Conservation (phyloP, 495 filamentous ascomycete species). For the Penicillium alfredii region DNA sequence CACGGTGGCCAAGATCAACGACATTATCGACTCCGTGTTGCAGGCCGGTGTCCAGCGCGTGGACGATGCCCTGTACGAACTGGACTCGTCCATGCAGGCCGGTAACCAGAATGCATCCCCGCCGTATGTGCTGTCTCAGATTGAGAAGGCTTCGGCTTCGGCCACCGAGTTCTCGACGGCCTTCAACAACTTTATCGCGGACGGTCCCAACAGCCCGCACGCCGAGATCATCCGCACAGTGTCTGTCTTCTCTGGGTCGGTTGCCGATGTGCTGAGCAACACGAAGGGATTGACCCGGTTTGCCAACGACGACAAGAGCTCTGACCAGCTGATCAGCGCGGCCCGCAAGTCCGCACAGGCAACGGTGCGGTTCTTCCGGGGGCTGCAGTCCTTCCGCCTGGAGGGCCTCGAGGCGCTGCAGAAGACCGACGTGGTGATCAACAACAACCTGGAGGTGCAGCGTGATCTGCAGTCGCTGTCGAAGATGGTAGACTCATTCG, state of each 20-base stretch:
- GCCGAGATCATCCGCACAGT: conserved; percentile 89
- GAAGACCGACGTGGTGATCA: conserved; percentile 93
- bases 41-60: conserved; percentile 91
- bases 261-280: conserved; percentile 91
- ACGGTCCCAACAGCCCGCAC: conserved; percentile 89
- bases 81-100: conserved; percentile 96
- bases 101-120: conserved; percentile 97
- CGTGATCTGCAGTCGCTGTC: conserved; percentile 84
- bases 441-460: conserved; percentile 91
- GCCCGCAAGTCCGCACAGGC: conserved; percentile 81
- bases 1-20: conserved; percentile 87
- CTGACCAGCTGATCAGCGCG: conserved; percentile 72
- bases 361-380: conserved; percentile 92
- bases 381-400: conserved; percentile 86
- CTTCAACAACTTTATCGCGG: conserved; percentile 96
- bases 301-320: conserved; percentile 90
- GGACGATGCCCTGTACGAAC: conserved; percentile 92
- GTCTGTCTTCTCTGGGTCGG: conserved; percentile 79
- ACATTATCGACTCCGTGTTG: conserved; percentile 95
- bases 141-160: conserved; percentile 91
- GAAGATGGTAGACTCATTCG: conserved; percentile 85
- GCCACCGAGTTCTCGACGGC: conserved; percentile 95
- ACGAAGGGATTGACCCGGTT: conserved; percentile 93
- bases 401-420: conserved; percentile 80
- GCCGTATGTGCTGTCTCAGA: conserved; percentile 91